These are phyloP conservation scores for Marchantia polymorpha DNA, from an alignment of 225 moss, liverwort and hornwort genomes.

Conservation along the genomic window DNA sequence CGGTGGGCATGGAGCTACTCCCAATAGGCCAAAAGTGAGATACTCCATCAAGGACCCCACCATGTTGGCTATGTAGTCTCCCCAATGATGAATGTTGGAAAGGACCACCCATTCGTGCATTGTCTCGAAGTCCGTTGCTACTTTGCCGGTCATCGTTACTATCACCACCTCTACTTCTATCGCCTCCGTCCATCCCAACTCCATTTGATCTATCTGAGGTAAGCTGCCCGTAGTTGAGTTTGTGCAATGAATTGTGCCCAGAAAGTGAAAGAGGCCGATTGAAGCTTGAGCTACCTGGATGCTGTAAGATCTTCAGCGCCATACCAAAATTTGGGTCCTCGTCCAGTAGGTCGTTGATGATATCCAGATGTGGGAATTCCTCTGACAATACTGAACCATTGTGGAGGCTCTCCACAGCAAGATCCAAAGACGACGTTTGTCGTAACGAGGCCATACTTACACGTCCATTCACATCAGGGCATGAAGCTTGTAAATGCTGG, in stretches of 20 bases:
- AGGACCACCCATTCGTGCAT: conserved; percentile 52
- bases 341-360: conserved; percentile 92
- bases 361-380: conserved; percentile 98
- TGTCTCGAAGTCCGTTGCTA: conserved; percentile 45
- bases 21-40: conserved; percentile 89
- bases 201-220: conserved; percentile 54
- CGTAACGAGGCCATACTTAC: conserved; percentile 46
- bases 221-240: conserved; percentile 74
- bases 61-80: conserved; percentile 76
- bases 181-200: conserved; percentile 54
- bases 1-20: conserved; percentile 61
- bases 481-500: conserved; percentile 49
- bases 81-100: conserved; percentile 65
- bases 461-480: conserved; percentile 45
- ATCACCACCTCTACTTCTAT: conserved; percentile 63
- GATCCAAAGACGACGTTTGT: conserved; percentile 39
- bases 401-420: conserved; percentile 53
- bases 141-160: conserved; percentile 40
- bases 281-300: conserved; percentile 51
- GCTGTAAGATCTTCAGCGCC: conserved; percentile 68
- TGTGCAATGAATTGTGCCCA: conserved; percentile 61
- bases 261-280: conserved; percentile 53
- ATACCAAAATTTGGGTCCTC: conserved; percentile 81
- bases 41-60: conserved; percentile 73
- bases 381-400: conserved; percentile 76